Evolutionary conservation across 2,329 filamentous ascomycete genomes (phyloP).

Genomic region (Xylaria hypoxylon): DNA sequence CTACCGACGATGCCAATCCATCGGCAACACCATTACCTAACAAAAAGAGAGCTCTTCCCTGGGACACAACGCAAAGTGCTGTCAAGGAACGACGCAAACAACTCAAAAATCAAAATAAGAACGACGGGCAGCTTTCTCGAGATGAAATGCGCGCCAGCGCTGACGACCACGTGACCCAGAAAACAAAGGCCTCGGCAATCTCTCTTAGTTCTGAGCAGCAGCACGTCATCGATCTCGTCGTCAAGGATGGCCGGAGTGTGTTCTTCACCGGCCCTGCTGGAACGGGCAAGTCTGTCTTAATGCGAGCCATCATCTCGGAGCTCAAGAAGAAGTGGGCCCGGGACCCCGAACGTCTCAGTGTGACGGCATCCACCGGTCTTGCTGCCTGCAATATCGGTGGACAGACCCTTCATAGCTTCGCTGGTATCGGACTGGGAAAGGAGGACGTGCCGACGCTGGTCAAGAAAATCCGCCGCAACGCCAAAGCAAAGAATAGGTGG

Average conservation of each 20-base stretch:
- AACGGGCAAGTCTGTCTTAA: constrained; percentile 96
- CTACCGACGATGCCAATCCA: constrained; percentile 45
- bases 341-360: constrained; percentile 86
- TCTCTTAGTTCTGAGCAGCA: constrained; percentile 88
- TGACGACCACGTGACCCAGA: constrained; percentile 47
- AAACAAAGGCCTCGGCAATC: constrained; percentile 64
- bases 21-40: constrained; percentile 52
- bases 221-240: constrained; percentile 84
- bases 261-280: constrained; percentile 98
- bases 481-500: constrained; percentile 91
- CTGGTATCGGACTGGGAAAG: constrained; percentile 94
- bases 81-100: constrained; percentile 83
- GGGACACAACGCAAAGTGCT: constrained; percentile 80
- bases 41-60: constrained; percentile 59
- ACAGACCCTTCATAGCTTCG: constrained; percentile 94
- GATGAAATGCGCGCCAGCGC: constrained; percentile 61
- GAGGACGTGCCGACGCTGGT: constrained; percentile 83
- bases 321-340: constrained; percentile 79
- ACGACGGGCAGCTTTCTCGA: constrained; percentile 55
- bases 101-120: constrained; percentile 72
- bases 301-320: constrained; percentile 88
- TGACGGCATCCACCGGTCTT: constrained; percentile 94
- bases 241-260: constrained; percentile 84
- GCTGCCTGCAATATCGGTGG: constrained; percentile 97
- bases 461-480: constrained; percentile 90